Percentiles rank a stretch among this genome's conserved stretches.
Evolutionary conservation across 164 flowering plant genomes (phyloP).

Genomic region (Nelumbo lutea): DNA sequence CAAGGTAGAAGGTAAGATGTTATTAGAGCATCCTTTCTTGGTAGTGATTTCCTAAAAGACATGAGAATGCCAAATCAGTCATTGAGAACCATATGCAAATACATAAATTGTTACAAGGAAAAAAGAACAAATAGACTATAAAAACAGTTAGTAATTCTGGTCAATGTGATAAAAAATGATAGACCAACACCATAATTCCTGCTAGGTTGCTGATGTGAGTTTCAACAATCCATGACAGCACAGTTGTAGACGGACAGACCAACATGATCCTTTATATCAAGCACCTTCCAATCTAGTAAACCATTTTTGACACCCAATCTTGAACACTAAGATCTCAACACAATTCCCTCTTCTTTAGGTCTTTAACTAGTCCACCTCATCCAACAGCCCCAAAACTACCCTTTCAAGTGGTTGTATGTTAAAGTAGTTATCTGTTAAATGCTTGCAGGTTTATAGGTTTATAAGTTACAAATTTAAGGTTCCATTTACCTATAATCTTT

Average conservation of each 20-base stretch:
- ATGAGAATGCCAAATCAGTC: conserved; percentile 13
- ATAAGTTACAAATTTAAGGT: no score
- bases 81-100: conserved; percentile 3
- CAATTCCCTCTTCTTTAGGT: conserved; percentile 58
- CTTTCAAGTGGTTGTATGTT: no score
- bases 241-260: conserved; percentile 71
- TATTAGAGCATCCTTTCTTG: not conserved
- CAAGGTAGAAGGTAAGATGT: not conserved
- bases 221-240: conserved; percentile 70
- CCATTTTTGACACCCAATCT: conserved; percentile 38
- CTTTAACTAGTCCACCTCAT: no score
- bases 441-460: no score
- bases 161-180: not conserved
- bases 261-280: conserved; percentile 44
- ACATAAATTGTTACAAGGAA: conserved; percentile 10
- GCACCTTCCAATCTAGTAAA: conserved; percentile 48
- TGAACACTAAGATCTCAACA: conserved; percentile 54
- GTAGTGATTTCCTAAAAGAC: conserved; percentile 1
- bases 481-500: no score
- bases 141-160: not conserved
- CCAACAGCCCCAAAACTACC: no score
- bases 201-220: conserved; percentile 11
- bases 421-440: no score
- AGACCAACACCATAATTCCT: conserved; percentile 11
- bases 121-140: conserved; percentile 3